A percentile compares a stretch with the other conserved stretches of the same genome.
phyloP scores from a whole-genome alignment of 495 filamentous ascomycete species.

The Elasticomyces elasticus region DNA sequence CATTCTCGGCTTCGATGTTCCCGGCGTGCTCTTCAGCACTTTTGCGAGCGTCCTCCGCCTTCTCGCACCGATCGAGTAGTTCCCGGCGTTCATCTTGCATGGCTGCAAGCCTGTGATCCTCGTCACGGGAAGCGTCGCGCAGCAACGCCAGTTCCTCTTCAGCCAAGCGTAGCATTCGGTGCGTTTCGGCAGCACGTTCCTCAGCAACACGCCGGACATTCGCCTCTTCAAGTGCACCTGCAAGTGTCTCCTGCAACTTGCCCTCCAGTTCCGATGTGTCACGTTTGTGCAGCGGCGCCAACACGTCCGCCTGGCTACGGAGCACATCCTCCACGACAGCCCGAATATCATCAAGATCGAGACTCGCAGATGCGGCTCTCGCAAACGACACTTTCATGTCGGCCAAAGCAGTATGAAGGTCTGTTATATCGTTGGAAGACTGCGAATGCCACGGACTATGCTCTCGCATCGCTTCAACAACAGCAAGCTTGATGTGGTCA shows the following conservation, averaged over 20 bases:
- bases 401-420: slow-evolving; percentile 48
- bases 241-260: slow-evolving; percentile 33
- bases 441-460: slow-evolving; percentile 18
- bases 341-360: slow-evolving; percentile 43
- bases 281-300: slow-evolving; percentile 34
- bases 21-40: slow-evolving; percentile 10
- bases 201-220: slow-evolving; percentile 57
- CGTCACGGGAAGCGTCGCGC: slow-evolving; percentile 58
- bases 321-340: slow-evolving; percentile 49
- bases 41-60: slow-evolving; percentile 11
- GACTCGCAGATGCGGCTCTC: slow-evolving; percentile 23
- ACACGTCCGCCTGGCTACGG: slow-evolving; percentile 22
- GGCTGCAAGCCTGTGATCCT: slow-evolving; percentile 44
- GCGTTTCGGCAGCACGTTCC: slow-evolving; percentile 60
- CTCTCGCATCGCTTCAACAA: slow-evolving; percentile 54
- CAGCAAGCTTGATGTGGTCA: slow-evolving; percentile 52
- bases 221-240: slow-evolving; percentile 50
- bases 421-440: slow-evolving; percentile 23
- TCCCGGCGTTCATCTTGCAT: slow-evolving; percentile 46
- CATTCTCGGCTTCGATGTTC: slow-evolving; percentile 34
- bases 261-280: slow-evolving; percentile 35
- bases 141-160: slow-evolving; percentile 64
- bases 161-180: slow-evolving; percentile 59
- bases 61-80: slow-evolving; percentile 10
- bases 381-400: slow-evolving; percentile 46